These are phyloP conservation scores for Tylopilus sp. DNA, from an alignment of 768 basidiomycete genomes.

Conservation along the genomic window DNA sequence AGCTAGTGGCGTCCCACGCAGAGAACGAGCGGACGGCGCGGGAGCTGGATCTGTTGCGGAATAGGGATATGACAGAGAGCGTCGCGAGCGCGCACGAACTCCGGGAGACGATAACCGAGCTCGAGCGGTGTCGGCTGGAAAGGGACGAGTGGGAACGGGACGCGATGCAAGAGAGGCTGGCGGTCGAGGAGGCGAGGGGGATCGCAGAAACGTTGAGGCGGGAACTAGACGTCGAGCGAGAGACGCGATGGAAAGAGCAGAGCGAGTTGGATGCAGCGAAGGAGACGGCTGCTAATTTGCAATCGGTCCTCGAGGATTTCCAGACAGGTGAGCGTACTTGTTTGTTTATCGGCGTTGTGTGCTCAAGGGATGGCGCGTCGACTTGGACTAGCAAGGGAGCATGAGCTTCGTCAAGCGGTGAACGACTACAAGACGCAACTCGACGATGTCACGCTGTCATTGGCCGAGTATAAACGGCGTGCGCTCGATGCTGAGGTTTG, in stretches of 20 bases:
- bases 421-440: slow-evolving; percentile 80
- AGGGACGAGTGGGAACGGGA: slow-evolving; percentile 68
- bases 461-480: slow-evolving; percentile 89
- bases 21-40: slow-evolving; percentile 68
- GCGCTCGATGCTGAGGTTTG: slow-evolving; percentile 84
- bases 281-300: slow-evolving; percentile 78
- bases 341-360: neutral
- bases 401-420: slow-evolving; percentile 82
- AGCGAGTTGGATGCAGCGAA: slow-evolving; percentile 61
- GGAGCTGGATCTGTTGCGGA: slow-evolving; percentile 69
- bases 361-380: neutral
- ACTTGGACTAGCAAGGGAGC: slow-evolving; percentile 69
- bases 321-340: slow-evolving; percentile 65
- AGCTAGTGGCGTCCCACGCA: slow-evolving; percentile 70
- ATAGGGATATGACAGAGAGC: slow-evolving; percentile 63
- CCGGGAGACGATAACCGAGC: slow-evolving; percentile 77
- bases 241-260: slow-evolving; percentile 52
- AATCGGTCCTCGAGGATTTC: slow-evolving; percentile 94
- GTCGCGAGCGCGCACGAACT: slow-evolving; percentile 74
- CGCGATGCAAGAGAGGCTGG: slow-evolving; percentile 61
- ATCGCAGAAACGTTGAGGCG: slow-evolving; percentile 52
- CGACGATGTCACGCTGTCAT: slow-evolving; percentile 59
- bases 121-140: slow-evolving; percentile 84
- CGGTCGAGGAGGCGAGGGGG: slow-evolving; percentile 68
- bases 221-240: slow-evolving; percentile 65